Conservation (phyloP, 148 eudicot genomes). For the Heliamphora exappendiculata region DNA sequence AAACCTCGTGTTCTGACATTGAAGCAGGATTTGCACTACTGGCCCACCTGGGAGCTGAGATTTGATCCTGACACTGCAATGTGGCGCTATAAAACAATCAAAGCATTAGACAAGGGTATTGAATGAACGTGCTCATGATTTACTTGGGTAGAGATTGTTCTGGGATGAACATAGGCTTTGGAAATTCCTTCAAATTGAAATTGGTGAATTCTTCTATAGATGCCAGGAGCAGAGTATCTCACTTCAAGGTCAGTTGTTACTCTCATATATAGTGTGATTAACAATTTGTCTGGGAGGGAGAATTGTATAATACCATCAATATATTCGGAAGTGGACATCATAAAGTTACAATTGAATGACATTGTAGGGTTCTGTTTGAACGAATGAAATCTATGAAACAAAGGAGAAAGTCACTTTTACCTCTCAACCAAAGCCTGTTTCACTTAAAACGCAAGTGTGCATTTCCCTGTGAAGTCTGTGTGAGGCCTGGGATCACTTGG, state of each 20-base stretch:
- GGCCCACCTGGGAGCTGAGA: slow-evolving; percentile 97
- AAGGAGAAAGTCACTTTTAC: background rate
- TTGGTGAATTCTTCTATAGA: background rate
- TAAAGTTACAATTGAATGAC: background rate
- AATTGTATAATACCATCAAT: background rate
- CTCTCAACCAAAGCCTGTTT: background rate
- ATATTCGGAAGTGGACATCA: background rate
- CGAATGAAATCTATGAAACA: background rate
- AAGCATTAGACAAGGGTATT: slow-evolving; percentile 34
- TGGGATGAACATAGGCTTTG: background rate
- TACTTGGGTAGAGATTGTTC: background rate
- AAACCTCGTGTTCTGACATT: slow-evolving; percentile 83
- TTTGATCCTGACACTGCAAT: slow-evolving; percentile 64
- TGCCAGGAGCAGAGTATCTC: background rate
- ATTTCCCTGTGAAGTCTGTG: too few relatives aligned
- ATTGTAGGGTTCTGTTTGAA: background rate
- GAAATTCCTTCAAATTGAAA: background rate
- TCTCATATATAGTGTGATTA: background rate
- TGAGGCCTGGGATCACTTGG: too few relatives aligned
- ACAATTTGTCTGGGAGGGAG: background rate
- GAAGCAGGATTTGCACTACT: slow-evolving; percentile 95
- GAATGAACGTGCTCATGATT: slow-evolving; percentile 17
- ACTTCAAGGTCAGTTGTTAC: background rate
- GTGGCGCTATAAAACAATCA: slow-evolving; percentile 64
- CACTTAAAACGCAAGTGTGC: too few relatives aligned